These are phyloP conservation scores for Hydrangea macrophylla DNA, from an alignment of 148 eudicot genomes.

Conservation along the genomic window DNA sequence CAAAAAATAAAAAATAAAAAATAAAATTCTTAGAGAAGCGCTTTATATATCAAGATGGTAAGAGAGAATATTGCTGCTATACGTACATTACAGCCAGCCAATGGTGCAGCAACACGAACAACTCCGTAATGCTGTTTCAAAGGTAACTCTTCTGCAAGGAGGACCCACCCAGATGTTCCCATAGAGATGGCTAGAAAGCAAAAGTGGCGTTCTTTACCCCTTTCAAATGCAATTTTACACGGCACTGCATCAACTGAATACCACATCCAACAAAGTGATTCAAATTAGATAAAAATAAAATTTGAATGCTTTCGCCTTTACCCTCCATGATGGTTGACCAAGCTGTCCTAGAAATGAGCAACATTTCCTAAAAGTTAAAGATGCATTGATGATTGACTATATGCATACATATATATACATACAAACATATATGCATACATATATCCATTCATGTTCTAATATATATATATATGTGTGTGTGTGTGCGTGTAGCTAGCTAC, in stretches of 20 bases:
- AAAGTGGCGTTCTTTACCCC: conserved; percentile 94
- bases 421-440: not conserved
- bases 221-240: conserved; percentile 96
- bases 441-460: not conserved
- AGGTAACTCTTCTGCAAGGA: conserved; percentile 83
- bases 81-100: conserved; percentile 87
- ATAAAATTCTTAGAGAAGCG: too few relatives aligned
- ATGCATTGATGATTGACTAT: not conserved
- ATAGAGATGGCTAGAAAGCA: conserved; percentile 60
- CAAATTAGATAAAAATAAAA: not conserved
- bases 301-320: not conserved
- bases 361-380: not conserved
- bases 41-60: not conserved
- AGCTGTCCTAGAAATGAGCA: not conserved
- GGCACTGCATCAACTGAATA: conserved; percentile 86
- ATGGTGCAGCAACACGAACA: conserved; percentile 89
- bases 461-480: not conserved
- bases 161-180: conserved; percentile 82
- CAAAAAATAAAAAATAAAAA: too few relatives aligned
- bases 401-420: too few relatives aligned
- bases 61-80: not conserved
- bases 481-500: not conserved
- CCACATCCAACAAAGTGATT: not conserved
- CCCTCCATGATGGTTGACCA: not conserved
- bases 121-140: conserved; percentile 52